These are phyloP conservation scores for Pythium vanterpoolii DNA, from an alignment of 352 stramenopile species.

Conservation along the genomic window DNA sequence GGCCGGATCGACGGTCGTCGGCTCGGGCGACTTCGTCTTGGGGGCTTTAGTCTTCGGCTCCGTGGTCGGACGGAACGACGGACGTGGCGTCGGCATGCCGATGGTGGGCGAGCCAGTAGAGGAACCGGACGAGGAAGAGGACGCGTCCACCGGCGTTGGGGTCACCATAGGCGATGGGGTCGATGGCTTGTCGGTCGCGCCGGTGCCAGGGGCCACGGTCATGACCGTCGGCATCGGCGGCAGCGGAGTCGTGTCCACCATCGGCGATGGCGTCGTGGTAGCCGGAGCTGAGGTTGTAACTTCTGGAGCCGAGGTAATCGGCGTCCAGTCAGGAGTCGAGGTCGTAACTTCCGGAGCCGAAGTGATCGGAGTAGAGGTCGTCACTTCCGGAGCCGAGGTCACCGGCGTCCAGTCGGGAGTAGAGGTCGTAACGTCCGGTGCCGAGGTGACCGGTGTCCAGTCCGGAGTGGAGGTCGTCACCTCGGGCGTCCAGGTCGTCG, in stretches of 20 bases:
- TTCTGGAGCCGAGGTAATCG: background rate
- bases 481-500: background rate
- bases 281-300: background rate
- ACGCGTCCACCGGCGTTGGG: background rate
- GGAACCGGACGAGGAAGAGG: constrained; percentile 5
- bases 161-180: background rate
- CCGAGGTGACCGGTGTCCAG: background rate
- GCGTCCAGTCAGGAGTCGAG: background rate
- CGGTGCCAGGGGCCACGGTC: background rate
- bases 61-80: background rate
- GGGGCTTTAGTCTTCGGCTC: constrained; percentile 4
- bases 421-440: background rate
- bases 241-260: background rate
- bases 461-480: background rate
- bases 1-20: background rate
- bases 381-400: background rate
- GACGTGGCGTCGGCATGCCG: background rate
- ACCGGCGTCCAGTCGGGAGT: background rate
- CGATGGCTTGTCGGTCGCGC: background rate
- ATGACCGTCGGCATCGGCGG: background rate
- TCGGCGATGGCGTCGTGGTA: background rate
- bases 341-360: background rate
- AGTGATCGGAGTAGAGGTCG: background rate
- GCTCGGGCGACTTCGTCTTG: background rate
- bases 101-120: background rate